phyloP scores from a whole-genome alignment of 139 green algal species.

The Closterium sp. region DNA sequence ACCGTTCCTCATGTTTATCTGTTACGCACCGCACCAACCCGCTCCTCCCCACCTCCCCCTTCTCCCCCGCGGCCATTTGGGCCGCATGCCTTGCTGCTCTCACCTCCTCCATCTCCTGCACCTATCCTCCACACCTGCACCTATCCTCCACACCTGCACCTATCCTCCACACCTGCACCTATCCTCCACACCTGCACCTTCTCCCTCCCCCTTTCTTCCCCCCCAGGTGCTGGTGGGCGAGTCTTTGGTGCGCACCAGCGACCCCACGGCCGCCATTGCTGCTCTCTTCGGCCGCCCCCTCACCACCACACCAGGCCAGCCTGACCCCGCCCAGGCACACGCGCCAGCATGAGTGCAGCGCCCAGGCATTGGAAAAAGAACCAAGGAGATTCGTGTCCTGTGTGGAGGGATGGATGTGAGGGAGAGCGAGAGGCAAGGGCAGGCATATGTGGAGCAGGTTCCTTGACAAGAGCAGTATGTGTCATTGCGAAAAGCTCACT shows the following conservation, averaged over 20 bases:
- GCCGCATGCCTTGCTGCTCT: neutral
- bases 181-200: neutral
- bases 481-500: too few relatives aligned
- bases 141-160: too few relatives aligned
- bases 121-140: neutral
- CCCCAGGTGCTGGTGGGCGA: slow-evolving; percentile 91
- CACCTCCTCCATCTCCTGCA: neutral
- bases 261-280: slow-evolving; percentile 77
- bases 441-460: too few relatives aligned
- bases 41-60: neutral
- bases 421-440: too few relatives aligned
- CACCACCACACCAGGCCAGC: neutral
- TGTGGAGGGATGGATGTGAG: too few relatives aligned
- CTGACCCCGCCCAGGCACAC: too few relatives aligned
- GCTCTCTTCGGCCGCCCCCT: slow-evolving; percentile 67
- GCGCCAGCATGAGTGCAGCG: neutral
- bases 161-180: neutral
- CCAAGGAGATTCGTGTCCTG: too few relatives aligned
- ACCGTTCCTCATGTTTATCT: neutral
- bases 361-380: too few relatives aligned
- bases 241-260: slow-evolving; percentile 90
- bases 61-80: neutral
- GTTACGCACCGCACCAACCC: too few relatives aligned
- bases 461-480: too few relatives aligned
- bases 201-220: neutral